Evolutionary conservation across 768 basidiomycete genomes (phyloP), one percentile per base, ranked within the genome.

Genomic region (Roridomyces roridus): DNA sequence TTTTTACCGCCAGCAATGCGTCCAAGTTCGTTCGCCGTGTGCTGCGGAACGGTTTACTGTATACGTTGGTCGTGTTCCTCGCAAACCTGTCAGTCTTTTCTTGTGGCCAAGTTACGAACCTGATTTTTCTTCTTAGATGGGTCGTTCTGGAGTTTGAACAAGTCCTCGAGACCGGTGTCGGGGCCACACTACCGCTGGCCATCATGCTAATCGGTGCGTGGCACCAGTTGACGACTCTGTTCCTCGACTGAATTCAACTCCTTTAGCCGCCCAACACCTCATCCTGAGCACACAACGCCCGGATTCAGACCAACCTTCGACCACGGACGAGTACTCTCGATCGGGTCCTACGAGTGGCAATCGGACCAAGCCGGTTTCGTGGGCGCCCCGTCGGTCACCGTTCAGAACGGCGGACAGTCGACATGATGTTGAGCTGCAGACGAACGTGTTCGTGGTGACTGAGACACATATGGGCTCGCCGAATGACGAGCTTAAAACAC

Each of bases 61-160:
- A 58, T 24, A 24, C 43, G 15, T 9, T 47, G 4, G 39, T 47
- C 6, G 57, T 62, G 15, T 58, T 55, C 9, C 4, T 55, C 4
- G 57, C 57, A 15, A 62, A 62, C 21, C 23, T 62, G 61, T 62
- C 10, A 14, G 56, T 44, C 12, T 12, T n/a, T 28, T 12, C 4
- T 34, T 17, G n/a, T n/a, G n/a, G n/a, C n/a, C n/a, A n/a, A n/a
- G n/a, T n/a, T n/a, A n/a, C n/a, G 8, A 6, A 26, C 9, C 37
- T 35, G 20, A 44, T 26, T 18, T 36, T 21, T 46, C 10, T 18
- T 6, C 5, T 8, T 29, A 62, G 61, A 7, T 59, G 56, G 61
- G 53, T 62, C 6, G 61, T 62, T 23, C 39, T 62, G 9, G 61
- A 62, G 31, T 62, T 62, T 23, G 31, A 41, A 25, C 23, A 39